Evolutionary conservation across 352 stramenopile genomes (phyloP), one percentile per base, ranked within the genome.

Genomic region (Phytophthora agathidicida): DNA sequence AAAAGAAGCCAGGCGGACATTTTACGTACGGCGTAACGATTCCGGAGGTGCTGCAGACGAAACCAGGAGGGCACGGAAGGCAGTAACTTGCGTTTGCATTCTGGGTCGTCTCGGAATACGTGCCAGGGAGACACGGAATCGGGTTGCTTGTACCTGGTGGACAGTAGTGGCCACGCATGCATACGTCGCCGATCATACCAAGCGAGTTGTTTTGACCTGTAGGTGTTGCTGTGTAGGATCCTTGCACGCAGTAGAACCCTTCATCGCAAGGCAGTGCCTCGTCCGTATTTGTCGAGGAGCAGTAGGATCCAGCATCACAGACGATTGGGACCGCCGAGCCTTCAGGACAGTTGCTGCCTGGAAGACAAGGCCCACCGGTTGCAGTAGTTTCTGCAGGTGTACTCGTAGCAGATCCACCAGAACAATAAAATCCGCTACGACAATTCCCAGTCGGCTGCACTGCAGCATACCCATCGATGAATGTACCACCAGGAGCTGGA

Each of bases 221-320:
- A 7, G 85, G 85, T 2, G 72, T 88, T 7, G 80, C 68, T 1
- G 85, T 94, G 58, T 77, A 96, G 10, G 84, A 93, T 7, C 85
- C 84, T 58, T 96, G 88, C 0, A 96, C 66, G 44, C 91, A 98
- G 59, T 96, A 97, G 59, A 92, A 97, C 0, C 92, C 92, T 27
- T 78, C 55, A 4, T 78, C 60, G 28, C 92, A 98, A 0, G 80
- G 76, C 7, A 92, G 24, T 5, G 87, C 84, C 28, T 73, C 65
- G 9, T 91, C 68, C 0, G 75, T 89, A 51, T 95, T 93, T 3
- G 80, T 87, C 4, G 86, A 91, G 0, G 77, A 75, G 38, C 88
- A 96, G 46, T 94, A 96, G 3, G 73, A 79, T 3, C 87, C 88
- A 17, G 84, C 85, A 30, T 77, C 74, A 30, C 88, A 96, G 22